Conservation (phyloP, 371 early-diverging fungal genomes). For the Catenaria anguillulae region DNA sequence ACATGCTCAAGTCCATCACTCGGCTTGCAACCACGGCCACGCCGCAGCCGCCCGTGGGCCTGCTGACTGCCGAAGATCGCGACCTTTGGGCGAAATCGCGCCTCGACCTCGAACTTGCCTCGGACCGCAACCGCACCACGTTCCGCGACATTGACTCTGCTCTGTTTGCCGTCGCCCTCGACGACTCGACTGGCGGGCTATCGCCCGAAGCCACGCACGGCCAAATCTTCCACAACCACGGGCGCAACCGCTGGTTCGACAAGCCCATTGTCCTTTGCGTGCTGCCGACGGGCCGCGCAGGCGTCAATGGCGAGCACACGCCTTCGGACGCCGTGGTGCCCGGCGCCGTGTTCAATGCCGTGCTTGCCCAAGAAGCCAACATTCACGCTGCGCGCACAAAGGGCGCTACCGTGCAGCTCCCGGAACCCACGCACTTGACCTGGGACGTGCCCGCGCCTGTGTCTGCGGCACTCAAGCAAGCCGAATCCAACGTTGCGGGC, state of each 20-base stretch:
- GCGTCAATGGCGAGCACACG: constrained; percentile 78
- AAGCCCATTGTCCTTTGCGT: constrained; percentile 79
- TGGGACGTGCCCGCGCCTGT: constrained; percentile 44
- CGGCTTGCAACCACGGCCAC: constrained; percentile 37
- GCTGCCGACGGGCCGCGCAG: constrained; percentile 67
- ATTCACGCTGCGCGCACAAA: constrained; percentile 14
- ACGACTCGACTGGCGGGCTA: constrained; percentile 44
- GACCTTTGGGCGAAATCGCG: constrained; percentile 63
- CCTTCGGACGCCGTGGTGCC: constrained; percentile 86
- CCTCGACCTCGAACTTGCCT: constrained; percentile 21
- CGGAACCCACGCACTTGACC: constrained; percentile 34
- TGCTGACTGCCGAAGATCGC: constrained; percentile 69
- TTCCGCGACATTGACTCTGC: constrained; percentile 57
- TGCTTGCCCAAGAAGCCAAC: constrained; percentile 31
- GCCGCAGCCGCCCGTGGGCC: constrained; percentile 44
- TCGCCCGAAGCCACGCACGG: constrained; percentile 49
- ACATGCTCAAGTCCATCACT: constrained; percentile 40
- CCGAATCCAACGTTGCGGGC: constrained; percentile 39
- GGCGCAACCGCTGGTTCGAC: constrained; percentile 88
- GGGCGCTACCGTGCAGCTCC: constrained; percentile 18
- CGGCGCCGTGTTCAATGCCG: constrained; percentile 50
- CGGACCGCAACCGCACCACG: constrained; percentile 40
- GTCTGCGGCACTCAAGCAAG: constrained; percentile 32
- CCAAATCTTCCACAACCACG: constrained; percentile 67
- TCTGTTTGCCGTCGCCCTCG: constrained; percentile 72